Evolutionary conservation across 495 filamentous ascomycete species (phyloP).

Genomic region (Talaromyces liani): DNA sequence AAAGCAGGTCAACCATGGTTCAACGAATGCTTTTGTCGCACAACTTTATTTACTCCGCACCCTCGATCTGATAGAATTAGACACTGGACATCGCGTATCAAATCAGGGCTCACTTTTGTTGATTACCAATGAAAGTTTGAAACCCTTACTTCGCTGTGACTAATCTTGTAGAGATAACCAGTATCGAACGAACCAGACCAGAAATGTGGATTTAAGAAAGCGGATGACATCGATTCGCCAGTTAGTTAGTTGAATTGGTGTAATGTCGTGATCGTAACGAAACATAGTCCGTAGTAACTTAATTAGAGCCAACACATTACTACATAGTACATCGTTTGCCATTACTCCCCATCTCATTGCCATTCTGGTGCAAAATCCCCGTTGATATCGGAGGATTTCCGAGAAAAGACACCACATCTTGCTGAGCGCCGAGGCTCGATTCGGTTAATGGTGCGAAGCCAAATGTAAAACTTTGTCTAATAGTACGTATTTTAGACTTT

Average conservation of each 20-base stretch:
- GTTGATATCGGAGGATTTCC: neutral
- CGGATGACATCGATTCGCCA: neutral
- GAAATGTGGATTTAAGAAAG: neutral
- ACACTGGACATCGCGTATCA: neutral
- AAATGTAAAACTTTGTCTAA: neutral
- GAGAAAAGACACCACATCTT: neutral
- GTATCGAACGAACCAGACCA: neutral
- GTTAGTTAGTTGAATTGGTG: neutral
- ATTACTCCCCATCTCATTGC: neutral
- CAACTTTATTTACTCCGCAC: neutral
- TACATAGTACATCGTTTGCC: neutral
- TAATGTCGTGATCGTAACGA: neutral
- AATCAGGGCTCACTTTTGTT: neutral
- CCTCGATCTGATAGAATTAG: neutral
- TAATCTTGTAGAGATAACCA: neutral
- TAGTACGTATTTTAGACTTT: no score
- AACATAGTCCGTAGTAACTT: neutral
- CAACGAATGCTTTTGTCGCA: neutral
- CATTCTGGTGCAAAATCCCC: neutral
- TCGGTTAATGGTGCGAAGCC: neutral
- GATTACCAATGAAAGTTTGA: neutral
- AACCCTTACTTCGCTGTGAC: neutral
- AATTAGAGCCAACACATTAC: neutral
- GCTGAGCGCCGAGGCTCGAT: neutral
- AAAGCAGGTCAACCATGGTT: neutral